phyloP scores from a whole-genome alignment of 2,329 filamentous ascomycete species.

The Penicillium olsonii region DNA sequence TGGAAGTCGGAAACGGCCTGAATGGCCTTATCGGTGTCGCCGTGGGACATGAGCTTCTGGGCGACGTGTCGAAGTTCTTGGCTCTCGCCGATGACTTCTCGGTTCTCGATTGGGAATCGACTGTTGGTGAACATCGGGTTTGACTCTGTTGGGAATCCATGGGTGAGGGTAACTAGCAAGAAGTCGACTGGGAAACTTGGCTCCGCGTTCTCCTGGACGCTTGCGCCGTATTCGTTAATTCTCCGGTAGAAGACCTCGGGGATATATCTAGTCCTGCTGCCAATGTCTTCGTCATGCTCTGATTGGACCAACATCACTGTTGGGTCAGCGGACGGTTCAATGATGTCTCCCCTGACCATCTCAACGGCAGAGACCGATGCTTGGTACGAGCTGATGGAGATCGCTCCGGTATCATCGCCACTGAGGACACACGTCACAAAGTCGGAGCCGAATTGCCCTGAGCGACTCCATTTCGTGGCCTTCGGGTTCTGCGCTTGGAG shows the following conservation, averaged over 20 bases:
- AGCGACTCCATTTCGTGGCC: constrained; percentile 94
- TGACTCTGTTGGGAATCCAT: constrained; percentile 84
- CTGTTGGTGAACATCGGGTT: constrained; percentile 71
- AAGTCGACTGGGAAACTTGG: constrained; percentile 96
- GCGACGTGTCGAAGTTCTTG: constrained; percentile 74
- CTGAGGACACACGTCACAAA: constrained; percentile 96
- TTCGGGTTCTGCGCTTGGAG: constrained; percentile 88
- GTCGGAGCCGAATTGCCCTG: constrained; percentile 88
- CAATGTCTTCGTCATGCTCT: constrained; percentile 76
- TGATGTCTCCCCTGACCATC: constrained; percentile 92
- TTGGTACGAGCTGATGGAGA: constrained; percentile 88
- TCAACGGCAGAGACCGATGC: constrained; percentile 94
- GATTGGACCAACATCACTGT: constrained; percentile 91
- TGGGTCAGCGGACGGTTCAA: constrained; percentile 93
- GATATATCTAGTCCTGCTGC: constrained; percentile 78
- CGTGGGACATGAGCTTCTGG: constrained; percentile 67
- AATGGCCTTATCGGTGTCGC: constrained; percentile 63
- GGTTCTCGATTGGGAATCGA: constrained; percentile 88
- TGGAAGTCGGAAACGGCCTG: constrained; percentile 88
- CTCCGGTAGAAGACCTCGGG: constrained; percentile 95
- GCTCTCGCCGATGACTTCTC: constrained; percentile 79
- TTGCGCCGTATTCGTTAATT: constrained; percentile 95
- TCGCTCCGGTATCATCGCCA: constrained; percentile 86
- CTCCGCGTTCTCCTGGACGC: constrained; percentile 96
- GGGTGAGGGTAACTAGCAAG: constrained; percentile 89